Conservation (phyloP, 352 stramenopile genomes). For the Phytophthora citricola region DNA sequence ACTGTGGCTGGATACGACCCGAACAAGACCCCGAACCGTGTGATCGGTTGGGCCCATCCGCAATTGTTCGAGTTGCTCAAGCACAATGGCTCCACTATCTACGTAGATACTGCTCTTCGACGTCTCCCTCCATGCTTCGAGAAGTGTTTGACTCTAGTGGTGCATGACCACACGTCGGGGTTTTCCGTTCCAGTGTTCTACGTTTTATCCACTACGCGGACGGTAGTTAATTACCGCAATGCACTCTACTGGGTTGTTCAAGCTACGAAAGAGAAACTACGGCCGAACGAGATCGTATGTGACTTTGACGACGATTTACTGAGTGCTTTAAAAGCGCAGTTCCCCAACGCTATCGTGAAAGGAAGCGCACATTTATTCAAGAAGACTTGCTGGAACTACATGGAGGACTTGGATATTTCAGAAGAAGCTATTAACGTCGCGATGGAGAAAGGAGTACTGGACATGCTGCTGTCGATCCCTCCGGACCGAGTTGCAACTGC, state of each 20-base stretch:
- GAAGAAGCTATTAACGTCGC: conserved; percentile 25
- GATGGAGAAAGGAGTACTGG: conserved; percentile 21
- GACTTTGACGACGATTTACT: conserved; percentile 1
- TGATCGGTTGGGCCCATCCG: conserved; percentile 22
- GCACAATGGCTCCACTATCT: conserved; percentile 19
- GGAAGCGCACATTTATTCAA: conserved; percentile 1
- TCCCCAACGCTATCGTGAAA: conserved; percentile 4
- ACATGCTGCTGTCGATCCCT: conserved; percentile 22
- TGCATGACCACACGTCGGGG: conserved; percentile 3
- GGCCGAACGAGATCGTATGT: conserved; percentile 4
- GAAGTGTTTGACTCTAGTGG: conserved; percentile 6
- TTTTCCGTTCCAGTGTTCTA: conserved; percentile 7
- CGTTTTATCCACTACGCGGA: conserved; percentile 3
- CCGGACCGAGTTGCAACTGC: conserved; percentile 12
- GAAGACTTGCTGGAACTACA: conserved; percentile 4
- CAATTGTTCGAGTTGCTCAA: conserved; percentile 17
- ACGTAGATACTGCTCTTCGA: conserved; percentile 22
- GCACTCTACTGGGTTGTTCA: conserved; percentile 4
- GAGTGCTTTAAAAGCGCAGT: not conserved
- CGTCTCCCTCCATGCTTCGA: conserved; percentile 24
- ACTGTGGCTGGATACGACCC: not conserved
- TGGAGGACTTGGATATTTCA: conserved; percentile 22
- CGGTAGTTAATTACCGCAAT: conserved; percentile 1
- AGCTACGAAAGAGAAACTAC: not conserved
- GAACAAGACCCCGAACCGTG: not conserved